phyloP scores from a whole-genome alignment of 2,329 filamentous ascomycete species.

The Neoscytalidium dimidiatum region DNA sequence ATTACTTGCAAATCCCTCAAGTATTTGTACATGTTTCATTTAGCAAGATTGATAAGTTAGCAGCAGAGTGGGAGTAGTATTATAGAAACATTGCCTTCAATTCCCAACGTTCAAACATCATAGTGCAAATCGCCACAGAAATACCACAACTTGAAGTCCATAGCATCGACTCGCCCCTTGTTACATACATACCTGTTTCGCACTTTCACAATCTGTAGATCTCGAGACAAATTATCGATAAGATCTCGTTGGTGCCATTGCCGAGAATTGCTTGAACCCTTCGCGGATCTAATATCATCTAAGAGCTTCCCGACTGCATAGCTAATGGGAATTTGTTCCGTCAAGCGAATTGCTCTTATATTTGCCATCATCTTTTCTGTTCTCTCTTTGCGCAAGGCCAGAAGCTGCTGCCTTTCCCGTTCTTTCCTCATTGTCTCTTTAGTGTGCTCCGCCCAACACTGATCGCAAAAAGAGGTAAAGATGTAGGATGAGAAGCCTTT shows the following conservation, averaged over 20 bases:
- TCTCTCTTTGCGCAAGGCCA: neutral
- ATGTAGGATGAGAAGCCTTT: neutral
- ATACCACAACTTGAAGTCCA: neutral
- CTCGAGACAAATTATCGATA: neutral
- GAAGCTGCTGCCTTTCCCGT: neutral
- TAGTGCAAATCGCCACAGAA: too few relatives aligned
- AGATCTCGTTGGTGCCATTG: neutral
- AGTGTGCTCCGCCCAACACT: neutral
- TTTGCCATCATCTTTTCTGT: neutral
- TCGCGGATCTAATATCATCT: too few relatives aligned
- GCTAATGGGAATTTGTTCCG: neutral
- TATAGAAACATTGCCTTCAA: too few relatives aligned
- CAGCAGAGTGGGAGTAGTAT: too few relatives aligned
- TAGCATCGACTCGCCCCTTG: slow-evolving; percentile 15
- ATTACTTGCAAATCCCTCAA: too few relatives aligned
- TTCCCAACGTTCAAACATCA: too few relatives aligned
- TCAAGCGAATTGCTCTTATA: neutral
- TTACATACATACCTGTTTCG: slow-evolving; percentile 16
- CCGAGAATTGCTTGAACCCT: neutral
- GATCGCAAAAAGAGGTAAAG: neutral
- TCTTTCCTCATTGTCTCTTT: neutral
- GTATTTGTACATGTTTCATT: too few relatives aligned
- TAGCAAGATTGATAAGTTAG: too few relatives aligned
- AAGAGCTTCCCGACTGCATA: neutral
- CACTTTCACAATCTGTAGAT: slow-evolving; percentile 12